Evolutionary conservation across 2,329 filamentous ascomycete genomes (phyloP).

Genomic region (Neophaeococcomyces mojaviensis): DNA sequence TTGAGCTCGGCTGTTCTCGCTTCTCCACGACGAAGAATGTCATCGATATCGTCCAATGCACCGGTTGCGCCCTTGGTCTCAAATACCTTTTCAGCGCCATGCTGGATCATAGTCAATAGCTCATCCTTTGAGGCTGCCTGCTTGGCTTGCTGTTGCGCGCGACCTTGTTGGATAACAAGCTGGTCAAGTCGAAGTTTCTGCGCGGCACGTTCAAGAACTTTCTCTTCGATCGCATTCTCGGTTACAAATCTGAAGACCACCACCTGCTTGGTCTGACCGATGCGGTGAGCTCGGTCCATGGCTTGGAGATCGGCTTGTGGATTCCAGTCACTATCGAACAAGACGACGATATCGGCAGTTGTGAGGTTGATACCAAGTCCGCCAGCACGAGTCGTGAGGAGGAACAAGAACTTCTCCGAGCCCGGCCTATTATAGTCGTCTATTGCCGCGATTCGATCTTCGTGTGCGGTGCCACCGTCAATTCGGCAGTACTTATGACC

Average conservation of each 20-base stretch:
- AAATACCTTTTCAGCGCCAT: slow-evolving; percentile 94
- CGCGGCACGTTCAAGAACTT: slow-evolving; percentile 90
- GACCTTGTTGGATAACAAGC: slow-evolving; percentile 94
- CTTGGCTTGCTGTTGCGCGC: slow-evolving; percentile 83
- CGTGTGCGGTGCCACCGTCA: slow-evolving; percentile 90
- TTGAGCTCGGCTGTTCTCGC: slow-evolving; percentile 83
- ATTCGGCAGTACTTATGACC: slow-evolving; percentile 96
- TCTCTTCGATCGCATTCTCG: slow-evolving; percentile 96
- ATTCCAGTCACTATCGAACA: slow-evolving; percentile 98
- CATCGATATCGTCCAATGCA: slow-evolving; percentile 73
- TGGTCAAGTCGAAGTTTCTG: slow-evolving; percentile 96
- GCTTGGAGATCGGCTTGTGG: slow-evolving; percentile 96
- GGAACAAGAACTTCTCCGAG: slow-evolving; percentile 93
- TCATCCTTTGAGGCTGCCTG: slow-evolving; percentile 93
- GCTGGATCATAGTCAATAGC: slow-evolving; percentile 94
- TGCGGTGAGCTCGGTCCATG: slow-evolving; percentile 97
- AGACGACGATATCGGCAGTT: slow-evolving; percentile 85
- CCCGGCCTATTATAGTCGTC: slow-evolving; percentile 96
- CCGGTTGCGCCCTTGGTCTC: slow-evolving; percentile 61
- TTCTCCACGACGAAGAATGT: slow-evolving; percentile 78
- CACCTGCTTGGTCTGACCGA: slow-evolving; percentile 97
- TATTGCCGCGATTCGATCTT: slow-evolving; percentile 94
- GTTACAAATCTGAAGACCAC: slow-evolving; percentile 95
- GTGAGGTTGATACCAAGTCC: slow-evolving; percentile 96
- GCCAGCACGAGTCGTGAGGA: slow-evolving; percentile 90